Evolutionary conservation across 768 basidiomycete species (phyloP), one percentile per base, ranked within the genome.

Genomic region (Pleurotus pulmonarius): DNA sequence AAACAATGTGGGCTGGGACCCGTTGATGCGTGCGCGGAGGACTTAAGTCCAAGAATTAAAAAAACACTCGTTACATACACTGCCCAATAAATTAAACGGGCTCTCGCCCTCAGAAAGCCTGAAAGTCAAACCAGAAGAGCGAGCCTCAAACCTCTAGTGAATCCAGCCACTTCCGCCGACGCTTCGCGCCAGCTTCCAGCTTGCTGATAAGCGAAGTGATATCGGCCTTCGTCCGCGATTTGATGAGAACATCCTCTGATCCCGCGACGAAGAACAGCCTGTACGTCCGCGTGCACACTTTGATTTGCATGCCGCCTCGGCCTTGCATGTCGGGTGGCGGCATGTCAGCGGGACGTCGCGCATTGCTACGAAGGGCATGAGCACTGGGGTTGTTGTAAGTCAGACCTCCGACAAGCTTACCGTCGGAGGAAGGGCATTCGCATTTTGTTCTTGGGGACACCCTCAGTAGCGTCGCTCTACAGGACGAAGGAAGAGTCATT

Each of bases 271-370:
- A 93, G 75, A 94, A 94, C 12, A 93, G 70, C 34, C 87, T 79
- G 68, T 93, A 93, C 7, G 87, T 90, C 57, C 86, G 79, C 37
- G 92, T 79, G 69, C 94, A 96, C 56, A 97, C 82, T 59, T 88
- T 88, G 66, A 92, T 90, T 69, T 92, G 90, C 15, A 95, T 77
- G 3, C 80, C 80, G 29, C 87, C 86, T 38, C 67, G 75, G 0
- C 83, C 76, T 25, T 77, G 62, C 20, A 82, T 71, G 41, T 82
- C 74, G 0, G 79, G 80, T 8, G 69, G 70, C 3, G 65, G 61
- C 9, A 75, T 70, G 15, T 70, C 70, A 9, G 73, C 63, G 41
- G 67, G 62, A 5, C 63, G 59, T 53, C 72, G 70, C 57, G 76
- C 63, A 61, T 76, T 79, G 65, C 81, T 82, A 46, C n/a, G 34